Conservation (phyloP, 495 filamentous ascomycete genomes). For the Glonium stellatum region DNA sequence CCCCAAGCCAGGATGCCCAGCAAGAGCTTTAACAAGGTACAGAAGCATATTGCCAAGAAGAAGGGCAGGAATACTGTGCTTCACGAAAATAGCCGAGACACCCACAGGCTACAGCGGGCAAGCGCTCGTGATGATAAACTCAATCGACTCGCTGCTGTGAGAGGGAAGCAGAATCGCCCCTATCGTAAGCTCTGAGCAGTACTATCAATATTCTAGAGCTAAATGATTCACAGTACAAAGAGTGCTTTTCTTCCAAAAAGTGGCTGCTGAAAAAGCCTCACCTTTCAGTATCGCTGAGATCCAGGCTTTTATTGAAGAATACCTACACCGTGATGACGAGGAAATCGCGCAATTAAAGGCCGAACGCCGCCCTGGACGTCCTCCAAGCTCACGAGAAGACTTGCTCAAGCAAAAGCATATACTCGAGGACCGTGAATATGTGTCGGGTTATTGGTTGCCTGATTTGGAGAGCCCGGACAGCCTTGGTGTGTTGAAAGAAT, state of each 20-base stretch:
- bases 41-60: constrained; percentile 77
- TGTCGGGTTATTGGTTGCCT: constrained; percentile 73
- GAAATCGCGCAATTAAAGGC: constrained; percentile 68
- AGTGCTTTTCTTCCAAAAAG: constrained; percentile 63
- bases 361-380: constrained; percentile 72
- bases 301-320: constrained; percentile 57
- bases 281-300: constrained; percentile 54
- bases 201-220: background rate
- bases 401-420: constrained; percentile 62
- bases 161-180: constrained; percentile 60
- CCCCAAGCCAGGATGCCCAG: constrained; percentile 51
- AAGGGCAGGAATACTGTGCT: constrained; percentile 61
- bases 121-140: constrained; percentile 69
- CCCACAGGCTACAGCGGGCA: constrained; percentile 65
- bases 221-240: constrained; percentile 52
- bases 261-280: constrained; percentile 46
- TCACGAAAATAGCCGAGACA: constrained; percentile 78
- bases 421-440: constrained; percentile 70
- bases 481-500: constrained; percentile 46
- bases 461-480: constrained; percentile 52
- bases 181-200: constrained; percentile 46
- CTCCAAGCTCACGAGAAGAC: constrained; percentile 70
- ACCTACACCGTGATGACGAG: constrained; percentile 65
- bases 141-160: constrained; percentile 52
- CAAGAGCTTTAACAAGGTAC: constrained; percentile 66